phyloP scores from a whole-genome alignment of 1,284 basidiomycete genomes.

The Rugiboletus extremiorientalis region DNA sequence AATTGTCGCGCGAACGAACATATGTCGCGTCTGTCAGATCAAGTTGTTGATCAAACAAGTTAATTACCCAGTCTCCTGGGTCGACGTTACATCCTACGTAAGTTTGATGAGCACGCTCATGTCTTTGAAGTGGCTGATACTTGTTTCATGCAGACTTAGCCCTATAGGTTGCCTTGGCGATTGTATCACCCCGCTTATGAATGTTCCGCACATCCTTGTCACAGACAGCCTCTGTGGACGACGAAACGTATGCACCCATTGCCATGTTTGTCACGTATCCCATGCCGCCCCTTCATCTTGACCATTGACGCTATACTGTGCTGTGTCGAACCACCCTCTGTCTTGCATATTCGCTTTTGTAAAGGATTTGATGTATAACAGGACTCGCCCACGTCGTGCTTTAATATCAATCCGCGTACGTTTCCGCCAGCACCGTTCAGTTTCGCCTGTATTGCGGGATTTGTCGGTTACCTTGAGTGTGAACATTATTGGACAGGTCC shows the following conservation, averaged over 20 bases:
- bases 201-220: not conserved
- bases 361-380: constrained; percentile 4
- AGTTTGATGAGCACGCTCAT: not conserved
- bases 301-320: constrained; percentile 1
- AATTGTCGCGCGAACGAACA: constrained; percentile 23
- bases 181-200: not conserved
- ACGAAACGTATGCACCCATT: constrained; percentile 5
- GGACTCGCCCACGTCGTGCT: not conserved
- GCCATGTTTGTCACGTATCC: not conserved
- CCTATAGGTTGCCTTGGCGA: not conserved
- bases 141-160: constrained; percentile 9
- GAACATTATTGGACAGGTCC: too few species aligned
- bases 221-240: not conserved
- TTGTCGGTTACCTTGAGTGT: not conserved
- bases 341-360: constrained; percentile 6
- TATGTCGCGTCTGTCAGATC: constrained; percentile 35
- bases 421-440: not conserved
- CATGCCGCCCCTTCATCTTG: constrained; percentile 2
- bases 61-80: constrained; percentile 23
- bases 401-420: too few species aligned
- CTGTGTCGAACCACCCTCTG: not conserved
- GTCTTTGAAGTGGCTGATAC: constrained; percentile 8
- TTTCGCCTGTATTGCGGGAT: not conserved
- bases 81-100: constrained; percentile 15
- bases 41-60: constrained; percentile 29